Base-by-base conservation (phyloP, 2,329 filamentous ascomycete species). In the Alternaria dauci region DNA sequence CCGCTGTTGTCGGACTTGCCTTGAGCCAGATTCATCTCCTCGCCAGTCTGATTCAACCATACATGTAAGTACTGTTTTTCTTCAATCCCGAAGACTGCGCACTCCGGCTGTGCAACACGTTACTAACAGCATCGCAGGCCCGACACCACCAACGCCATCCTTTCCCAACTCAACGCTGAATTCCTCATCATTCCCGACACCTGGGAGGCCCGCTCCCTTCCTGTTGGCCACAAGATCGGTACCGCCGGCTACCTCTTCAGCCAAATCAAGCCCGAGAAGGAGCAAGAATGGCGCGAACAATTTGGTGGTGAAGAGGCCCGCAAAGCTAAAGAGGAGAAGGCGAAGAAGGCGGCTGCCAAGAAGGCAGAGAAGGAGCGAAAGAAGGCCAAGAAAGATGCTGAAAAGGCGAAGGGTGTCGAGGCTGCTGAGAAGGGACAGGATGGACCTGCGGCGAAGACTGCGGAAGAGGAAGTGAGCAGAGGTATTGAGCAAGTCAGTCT, bases 11-110 rank as follows among this genome's bases (percentile, higher is more conserved):
- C 55, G 91, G 92, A 56, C 83, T 93, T n/a, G 92, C 90, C 1
- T 83, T 96, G 61, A 96, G 96, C 81, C 87, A 94, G 66, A 88
- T 94, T 55, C 88, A 94, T 74, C 88, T 97, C 32, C 85, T 96
- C 48, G 91, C 93, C 23, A 89, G 88, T 55, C 81, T 97, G 43
- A 86, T 94, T 58, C 87, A 88, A 53, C 94, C 94, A 0, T 97
- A 94, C 81, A 92, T 97, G 84, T 77, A 64, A 71, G 73, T 68
- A 3, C 8, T 50, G 28, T 9, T 16, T 28, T n/a, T 26, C 2
- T 34, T 53, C 8, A 12, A 44, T 47, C 12, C 51, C 16, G 1
- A 20, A 36, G 28, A 39, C 25, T 25, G 46, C 2, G 5, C 32
- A 50, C 2, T 38, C n/a, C 12, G 11, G 5, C 23, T 38, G 38